Percentiles rank a stretch among this genome's conserved stretches.
Evolutionary conservation across 176 grass and related monocot genomes (phyloP).

Genomic region (Thalia dealbata): DNA sequence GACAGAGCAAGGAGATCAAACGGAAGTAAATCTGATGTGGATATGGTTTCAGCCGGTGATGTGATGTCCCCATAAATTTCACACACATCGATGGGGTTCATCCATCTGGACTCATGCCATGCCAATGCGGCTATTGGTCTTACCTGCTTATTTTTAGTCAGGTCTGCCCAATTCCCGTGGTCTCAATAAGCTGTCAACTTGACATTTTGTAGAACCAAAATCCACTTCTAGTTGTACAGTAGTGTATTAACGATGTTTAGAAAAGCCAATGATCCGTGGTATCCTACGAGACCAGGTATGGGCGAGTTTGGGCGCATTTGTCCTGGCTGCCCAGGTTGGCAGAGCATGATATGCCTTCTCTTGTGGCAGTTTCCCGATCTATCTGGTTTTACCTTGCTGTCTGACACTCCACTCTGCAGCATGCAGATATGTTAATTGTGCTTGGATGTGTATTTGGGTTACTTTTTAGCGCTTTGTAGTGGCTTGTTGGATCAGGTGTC

Average conservation of each 20-base stretch:
- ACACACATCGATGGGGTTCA: background rate
- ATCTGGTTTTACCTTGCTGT: conserved; percentile 26
- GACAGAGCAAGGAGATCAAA: conserved; percentile 45
- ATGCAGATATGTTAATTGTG: background rate
- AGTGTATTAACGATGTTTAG: conserved; percentile 31
- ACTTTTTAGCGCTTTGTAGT: background rate
- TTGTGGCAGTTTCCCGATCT: conserved; percentile 81
- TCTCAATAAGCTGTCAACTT: background rate
- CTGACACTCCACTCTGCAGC: conserved; percentile 21
- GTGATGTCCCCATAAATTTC: conserved; percentile 57
- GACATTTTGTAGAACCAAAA: conserved; percentile 45
- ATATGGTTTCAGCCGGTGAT: conserved; percentile 61
- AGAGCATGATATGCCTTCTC: conserved; percentile 80
- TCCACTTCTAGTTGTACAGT: conserved; percentile 72
- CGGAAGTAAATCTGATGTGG: conserved; percentile 51
- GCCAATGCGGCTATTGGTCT: conserved; percentile 31
- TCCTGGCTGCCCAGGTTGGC: conserved; percentile 92
- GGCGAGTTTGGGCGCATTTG: conserved; percentile 39
- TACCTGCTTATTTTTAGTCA: conserved; percentile 73
- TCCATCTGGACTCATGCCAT: conserved; percentile 25
- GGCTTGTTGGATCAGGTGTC: background rate
- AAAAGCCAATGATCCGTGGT: conserved; percentile 14
- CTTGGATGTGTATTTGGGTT: background rate
- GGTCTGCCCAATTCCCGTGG: conserved; percentile 39
- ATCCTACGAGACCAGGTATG: conserved; percentile 19